These are phyloP conservation scores for Monosporascus sp. DNA, from an alignment of 2,329 filamentous ascomycete genomes.

Conservation along the genomic window DNA sequence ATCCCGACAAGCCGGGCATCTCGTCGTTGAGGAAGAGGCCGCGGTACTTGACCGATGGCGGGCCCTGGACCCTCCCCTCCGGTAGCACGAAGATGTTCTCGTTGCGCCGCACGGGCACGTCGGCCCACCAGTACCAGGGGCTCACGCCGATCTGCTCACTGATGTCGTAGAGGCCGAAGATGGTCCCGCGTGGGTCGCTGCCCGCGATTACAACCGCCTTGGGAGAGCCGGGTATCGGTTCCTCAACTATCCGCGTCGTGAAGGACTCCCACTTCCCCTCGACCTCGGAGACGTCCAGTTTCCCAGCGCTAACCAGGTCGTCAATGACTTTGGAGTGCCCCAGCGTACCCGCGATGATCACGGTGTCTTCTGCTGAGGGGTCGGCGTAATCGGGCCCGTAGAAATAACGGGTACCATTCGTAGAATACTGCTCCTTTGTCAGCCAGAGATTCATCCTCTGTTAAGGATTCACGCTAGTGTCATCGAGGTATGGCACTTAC, in stretches of 20 bases:
- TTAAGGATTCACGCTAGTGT: background rate
- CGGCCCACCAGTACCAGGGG: conserved; percentile 66
- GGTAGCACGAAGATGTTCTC: conserved; percentile 51
- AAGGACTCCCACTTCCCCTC: conserved; percentile 68
- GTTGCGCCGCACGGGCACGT: conserved; percentile 50
- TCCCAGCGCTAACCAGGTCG: conserved; percentile 46
- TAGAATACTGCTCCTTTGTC: conserved; percentile 33
- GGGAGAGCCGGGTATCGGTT: conserved; percentile 51
- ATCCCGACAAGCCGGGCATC: conserved; percentile 62
- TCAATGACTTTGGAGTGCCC: conserved; percentile 61
- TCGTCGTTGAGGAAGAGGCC: conserved; percentile 70
- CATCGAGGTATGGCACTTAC: conserved; percentile 24
- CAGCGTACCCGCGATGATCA: conserved; percentile 66
- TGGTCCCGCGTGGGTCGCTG: conserved; percentile 52
- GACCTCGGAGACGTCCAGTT: conserved; percentile 53
- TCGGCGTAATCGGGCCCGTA: conserved; percentile 40
- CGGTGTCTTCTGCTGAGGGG: conserved; percentile 39
- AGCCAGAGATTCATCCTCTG: background rate
- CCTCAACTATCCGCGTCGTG: conserved; percentile 51
- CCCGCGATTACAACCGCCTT: conserved; percentile 63
- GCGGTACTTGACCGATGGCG: conserved; percentile 62
- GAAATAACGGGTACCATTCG: conserved; percentile 37
- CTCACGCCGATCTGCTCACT: conserved; percentile 71
- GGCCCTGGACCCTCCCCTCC: conserved; percentile 49
- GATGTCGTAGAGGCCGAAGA: conserved; percentile 67